phyloP scores from a whole-genome alignment of 2,329 filamentous ascomycete genomes.

The Neurospora crassa region DNA sequence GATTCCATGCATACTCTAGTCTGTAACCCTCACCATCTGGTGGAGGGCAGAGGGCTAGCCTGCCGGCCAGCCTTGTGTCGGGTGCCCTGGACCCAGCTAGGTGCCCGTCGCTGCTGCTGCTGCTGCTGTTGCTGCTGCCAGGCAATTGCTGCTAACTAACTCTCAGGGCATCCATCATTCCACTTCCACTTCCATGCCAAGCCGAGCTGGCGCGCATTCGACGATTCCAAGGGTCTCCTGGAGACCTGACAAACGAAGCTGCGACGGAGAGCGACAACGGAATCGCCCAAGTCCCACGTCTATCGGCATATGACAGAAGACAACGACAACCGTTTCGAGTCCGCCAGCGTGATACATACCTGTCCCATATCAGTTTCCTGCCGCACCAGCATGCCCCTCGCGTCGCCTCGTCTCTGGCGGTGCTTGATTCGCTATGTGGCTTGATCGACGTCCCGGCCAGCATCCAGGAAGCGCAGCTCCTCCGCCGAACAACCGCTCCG shows the following conservation, averaged over 20 bases:
- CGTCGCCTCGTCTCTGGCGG: background rate
- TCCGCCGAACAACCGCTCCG: constrained; percentile 51
- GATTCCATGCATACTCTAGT: background rate
- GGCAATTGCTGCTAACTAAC: background rate
- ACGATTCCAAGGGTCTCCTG: background rate
- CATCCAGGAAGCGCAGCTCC: constrained; percentile 48
- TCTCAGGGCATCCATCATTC: background rate
- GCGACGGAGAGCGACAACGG: background rate
- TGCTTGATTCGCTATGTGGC: constrained; percentile 58
- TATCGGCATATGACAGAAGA: background rate
- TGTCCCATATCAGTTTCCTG: background rate
- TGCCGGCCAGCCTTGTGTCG: background rate
- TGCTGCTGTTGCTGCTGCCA: background rate
- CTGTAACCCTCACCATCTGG: background rate
- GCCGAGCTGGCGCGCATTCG: background rate
- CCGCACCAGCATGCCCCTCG: background rate
- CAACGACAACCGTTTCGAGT: background rate
- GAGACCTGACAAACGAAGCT: background rate
- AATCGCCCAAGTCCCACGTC: background rate
- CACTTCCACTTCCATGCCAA: background rate
- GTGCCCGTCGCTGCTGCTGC: background rate
- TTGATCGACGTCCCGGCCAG: constrained; percentile 73
- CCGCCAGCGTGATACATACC: background rate
- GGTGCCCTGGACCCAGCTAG: background rate
- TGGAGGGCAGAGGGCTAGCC: background rate